phyloP scores from a whole-genome alignment of 306 rosid species.

The Oxytropis ochrocephala region DNA sequence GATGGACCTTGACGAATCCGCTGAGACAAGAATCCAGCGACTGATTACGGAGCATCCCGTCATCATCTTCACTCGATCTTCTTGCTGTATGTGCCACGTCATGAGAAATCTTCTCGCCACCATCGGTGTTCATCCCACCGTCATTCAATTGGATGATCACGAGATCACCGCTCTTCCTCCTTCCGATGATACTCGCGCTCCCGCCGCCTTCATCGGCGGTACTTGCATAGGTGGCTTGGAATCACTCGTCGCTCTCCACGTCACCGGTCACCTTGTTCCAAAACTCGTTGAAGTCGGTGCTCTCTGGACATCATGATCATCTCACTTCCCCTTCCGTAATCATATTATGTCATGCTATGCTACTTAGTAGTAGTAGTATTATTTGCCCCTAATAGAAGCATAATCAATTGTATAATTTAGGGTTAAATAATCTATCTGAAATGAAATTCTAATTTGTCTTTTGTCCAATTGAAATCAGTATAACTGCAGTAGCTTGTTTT shows the following conservation, averaged over 20 bases:
- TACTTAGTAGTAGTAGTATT: background rate
- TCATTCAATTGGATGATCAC: slow-evolving; percentile 74
- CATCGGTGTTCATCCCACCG: slow-evolving; percentile 83
- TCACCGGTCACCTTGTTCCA: slow-evolving; percentile 80
- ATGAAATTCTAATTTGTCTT: background rate
- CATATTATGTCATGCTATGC: background rate
- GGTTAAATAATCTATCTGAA: background rate
- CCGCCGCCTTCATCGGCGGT: slow-evolving; percentile 83
- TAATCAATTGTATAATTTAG: slow-evolving; percentile 18
- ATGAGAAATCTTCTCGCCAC: slow-evolving; percentile 84
- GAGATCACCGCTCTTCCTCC: slow-evolving; percentile 63
- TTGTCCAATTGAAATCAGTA: background rate
- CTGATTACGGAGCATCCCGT: slow-evolving; percentile 89
- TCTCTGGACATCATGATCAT: slow-evolving; percentile 42
- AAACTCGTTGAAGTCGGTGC: slow-evolving; percentile 84
- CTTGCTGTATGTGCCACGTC: slow-evolving; percentile 99
- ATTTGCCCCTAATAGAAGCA: background rate
- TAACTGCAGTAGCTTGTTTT: background rate
- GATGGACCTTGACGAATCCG: slow-evolving; percentile 76
- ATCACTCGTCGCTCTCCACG: slow-evolving; percentile 89
- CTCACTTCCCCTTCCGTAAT: no score
- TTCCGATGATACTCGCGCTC: slow-evolving; percentile 25
- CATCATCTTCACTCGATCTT: slow-evolving; percentile 71
- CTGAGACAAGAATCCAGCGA: slow-evolving; percentile 76
- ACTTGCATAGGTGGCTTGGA: slow-evolving; percentile 73